Evolutionary conservation across 176 grass and related monocot species (phyloP), one percentile per base, ranked within the genome.

Genomic region (Hordeum vulgare): DNA sequence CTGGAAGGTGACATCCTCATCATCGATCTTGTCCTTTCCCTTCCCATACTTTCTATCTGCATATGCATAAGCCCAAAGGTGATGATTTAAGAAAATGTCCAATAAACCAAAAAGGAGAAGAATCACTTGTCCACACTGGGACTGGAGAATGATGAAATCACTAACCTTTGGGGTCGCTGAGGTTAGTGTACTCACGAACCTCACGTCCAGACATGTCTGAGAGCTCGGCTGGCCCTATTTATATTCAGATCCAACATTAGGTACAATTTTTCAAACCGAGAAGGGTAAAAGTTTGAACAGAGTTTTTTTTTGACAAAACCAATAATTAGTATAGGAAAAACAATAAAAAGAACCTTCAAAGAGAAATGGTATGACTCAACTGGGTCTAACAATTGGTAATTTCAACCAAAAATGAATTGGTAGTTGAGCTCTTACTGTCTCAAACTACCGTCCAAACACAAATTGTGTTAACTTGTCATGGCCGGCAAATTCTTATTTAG

Each of bases 111-210:
- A 57, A 39, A 12, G 25, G 11, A 15, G 13, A 21, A 41, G 57
- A 81, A 75, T 34, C 51, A 21, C 15, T 61, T 11, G 20, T 21
- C 51, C 51, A 54, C 51, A 54, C 51, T 54, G 27, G 12, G 40
- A 58, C 37, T 21, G 60, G 41, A 65, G 3, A 71, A 40, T 1
- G 53, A 18, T 51, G 27, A 28, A 57, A 61, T 35, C 36, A 61
- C 80, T 17, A 66, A 95, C 91, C 96, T 98, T 98, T 98, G 64
- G 96, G 96, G 85, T 98, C 96, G 81, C 86, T 98, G 81, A 98
- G 96, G 60, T 98, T 98, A 69, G 96, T 98, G 87, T 98, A 98
- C 77, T 98, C 96, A 68, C 93, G 92, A 76, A 98, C 96, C 85
- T 98, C 96, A 85, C 93, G 88, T 37, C 93, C 96, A 1, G 91